Conservation (phyloP, 257 asterid genomes). For the Solanum sitiens region DNA sequence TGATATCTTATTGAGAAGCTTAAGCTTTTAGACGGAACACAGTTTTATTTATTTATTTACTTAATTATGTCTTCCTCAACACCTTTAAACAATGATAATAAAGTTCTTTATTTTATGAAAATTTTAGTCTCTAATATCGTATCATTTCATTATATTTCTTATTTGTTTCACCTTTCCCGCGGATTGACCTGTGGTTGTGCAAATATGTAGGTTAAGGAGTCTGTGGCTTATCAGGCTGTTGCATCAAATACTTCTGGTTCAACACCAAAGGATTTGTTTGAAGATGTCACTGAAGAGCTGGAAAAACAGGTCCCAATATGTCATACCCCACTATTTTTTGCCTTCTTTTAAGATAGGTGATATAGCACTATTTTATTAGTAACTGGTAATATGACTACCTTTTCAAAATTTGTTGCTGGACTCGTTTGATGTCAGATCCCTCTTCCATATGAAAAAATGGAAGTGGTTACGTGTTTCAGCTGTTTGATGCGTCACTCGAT, state of each 20-base stretch:
- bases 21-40: background rate
- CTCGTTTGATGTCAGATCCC: background rate
- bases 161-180: background rate
- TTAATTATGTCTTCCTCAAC: background rate
- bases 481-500: background rate
- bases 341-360: background rate
- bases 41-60: background rate
- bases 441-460: background rate
- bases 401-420: background rate
- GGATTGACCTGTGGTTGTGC: slow-evolving; percentile 1
- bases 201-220: slow-evolving; percentile 59
- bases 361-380: background rate
- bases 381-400: background rate
- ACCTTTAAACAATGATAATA: background rate
- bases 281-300: slow-evolving; percentile 72
- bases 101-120: background rate
- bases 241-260: slow-evolving; percentile 82
- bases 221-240: slow-evolving; percentile 73
- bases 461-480: background rate
- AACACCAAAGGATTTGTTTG: slow-evolving; percentile 89
- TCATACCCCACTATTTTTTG: background rate
- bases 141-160: background rate
- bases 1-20: background rate
- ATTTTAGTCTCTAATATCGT: background rate
- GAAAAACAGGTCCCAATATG: slow-evolving; percentile 56